Percentiles rank a stretch among this genome's conserved stretches.
Evolutionary conservation across 768 basidiomycete species (phyloP).

Genomic region (Mycena galopus): DNA sequence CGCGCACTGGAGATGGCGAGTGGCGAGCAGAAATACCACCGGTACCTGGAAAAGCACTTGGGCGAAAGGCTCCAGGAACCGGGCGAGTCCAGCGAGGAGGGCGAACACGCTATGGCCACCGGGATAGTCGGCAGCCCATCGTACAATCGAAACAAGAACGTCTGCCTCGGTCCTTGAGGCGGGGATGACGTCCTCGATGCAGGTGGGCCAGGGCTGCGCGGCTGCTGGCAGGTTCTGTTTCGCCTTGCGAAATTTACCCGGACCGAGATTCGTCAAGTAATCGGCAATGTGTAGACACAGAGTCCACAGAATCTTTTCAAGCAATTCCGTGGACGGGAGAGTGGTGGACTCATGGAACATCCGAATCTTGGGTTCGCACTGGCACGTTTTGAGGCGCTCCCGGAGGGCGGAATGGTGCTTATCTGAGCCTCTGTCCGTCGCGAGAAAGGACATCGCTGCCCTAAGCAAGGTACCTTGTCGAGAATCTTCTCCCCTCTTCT

Average conservation of each 20-base stretch:
- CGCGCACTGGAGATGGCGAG: conserved; percentile 11
- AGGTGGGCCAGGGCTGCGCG: conserved; percentile 6
- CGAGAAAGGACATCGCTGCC: conserved; percentile 15
- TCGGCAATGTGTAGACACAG: neutral
- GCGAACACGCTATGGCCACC: conserved; percentile 14
- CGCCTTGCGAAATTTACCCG: conserved; percentile 13
- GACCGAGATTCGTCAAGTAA: conserved; percentile 8
- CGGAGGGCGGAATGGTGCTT: neutral
- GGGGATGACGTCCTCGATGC: conserved; percentile 12
- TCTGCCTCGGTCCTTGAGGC: conserved; percentile 9
- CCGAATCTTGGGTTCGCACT: conserved; percentile 10
- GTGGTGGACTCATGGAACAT: neutral
- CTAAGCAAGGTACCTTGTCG: conserved; percentile 16
- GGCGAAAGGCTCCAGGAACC: conserved; percentile 13
- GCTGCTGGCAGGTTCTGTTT: conserved; percentile 2
- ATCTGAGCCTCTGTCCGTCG: conserved; percentile 4
- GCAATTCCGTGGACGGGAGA: conserved; percentile 2
- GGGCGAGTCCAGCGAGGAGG: conserved; percentile 14
- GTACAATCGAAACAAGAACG: conserved; percentile 13
- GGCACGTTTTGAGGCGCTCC: conserved; percentile 3
- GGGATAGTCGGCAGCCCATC: conserved; percentile 13
- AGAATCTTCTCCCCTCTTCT: conserved; percentile 8
- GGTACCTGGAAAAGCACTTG: conserved; percentile 1
- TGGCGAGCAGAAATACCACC: conserved; percentile 5
- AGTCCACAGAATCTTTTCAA: conserved; percentile 13